Base-by-base conservation (phyloP, 441 rosid genomes). In the Bocquillonia castaneifolia region DNA sequence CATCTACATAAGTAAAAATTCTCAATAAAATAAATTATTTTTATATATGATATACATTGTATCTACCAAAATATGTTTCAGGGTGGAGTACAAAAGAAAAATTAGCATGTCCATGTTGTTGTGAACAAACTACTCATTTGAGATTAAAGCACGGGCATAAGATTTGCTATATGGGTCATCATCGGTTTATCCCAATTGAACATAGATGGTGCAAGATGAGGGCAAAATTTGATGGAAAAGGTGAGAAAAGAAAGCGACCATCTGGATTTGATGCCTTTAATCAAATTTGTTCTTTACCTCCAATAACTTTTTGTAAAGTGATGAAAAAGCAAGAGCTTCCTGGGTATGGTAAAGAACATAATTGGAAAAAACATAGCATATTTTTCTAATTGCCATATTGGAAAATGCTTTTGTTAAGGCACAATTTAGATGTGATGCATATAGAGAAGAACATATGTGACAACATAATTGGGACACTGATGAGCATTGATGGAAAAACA, bases 391-490 rank as follows among this genome's bases (percentile, higher is more conserved):
- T 55, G 10, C 39, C 59, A 28, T 55, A 55, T 55, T 55, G 37
- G 20, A 3, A 17, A 1, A 28, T 2, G 0, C 10, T 26, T 26
- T 29, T 55, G 3, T 29, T 55, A 5, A 14, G 39, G 20, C 22
- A 55, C 6, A 55, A 55, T 55, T 29, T 55, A 25, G 59, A 55
- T 55, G 59, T 55, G 1, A 55, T 55, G 39, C 59, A 55, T 29
- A 55, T 55, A 4, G n/a, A 29, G 20, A 55, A 29, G 20, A 55
- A 28, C 17, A 55, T 55, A 55, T 55, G 3, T 28, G 59, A 55
- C 2, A 50, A 50, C 20, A 2, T 50, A 26, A 9, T 50, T 0
- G 26, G 54, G 7, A 50, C 26, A 20, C 2, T 55, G 5, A 28
- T 55, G 59, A 28, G 17, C 12, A 14, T 55, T 15, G 1, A 55